Base-by-base conservation (phyloP, 2,329 filamentous ascomycete genomes). In the Xylaria sp. region DNA sequence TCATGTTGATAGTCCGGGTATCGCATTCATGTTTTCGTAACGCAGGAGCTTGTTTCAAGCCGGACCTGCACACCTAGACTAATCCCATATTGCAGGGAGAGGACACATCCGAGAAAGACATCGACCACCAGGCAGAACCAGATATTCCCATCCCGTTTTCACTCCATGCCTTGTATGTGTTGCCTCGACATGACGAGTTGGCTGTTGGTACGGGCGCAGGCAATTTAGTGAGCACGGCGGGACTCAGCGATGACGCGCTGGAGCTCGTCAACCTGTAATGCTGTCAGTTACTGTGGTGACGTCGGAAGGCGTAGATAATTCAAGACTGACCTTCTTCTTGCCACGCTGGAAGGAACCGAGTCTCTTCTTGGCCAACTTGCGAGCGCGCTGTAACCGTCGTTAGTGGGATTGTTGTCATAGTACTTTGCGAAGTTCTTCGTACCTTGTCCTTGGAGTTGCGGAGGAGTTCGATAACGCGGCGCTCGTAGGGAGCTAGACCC, bases 341-440 rank as follows among this genome's bases (percentile, higher is more conserved):
- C 93, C 93, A 80, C 94, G 93, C 76, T 91, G 90, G 81, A 97
- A 97, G 73, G 94, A 97, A 78, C 94, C 94, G 84, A 99, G 92
- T 89, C 93, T 88, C 90, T 96, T 97, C 92, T 97, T 97, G 75
- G 93, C 93, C 76, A 97, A 90, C 89, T 97, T 97, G 73, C 93
- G 87, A 75, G 93, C 93, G 81, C 93, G 91, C 62, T 63, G 11
- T 3, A 55, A n/a, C 19, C 44, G 1, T 30, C 4, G 13, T 52
- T 57, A 63, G 61, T 30, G 4, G 5, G 35, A 1, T 4, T 2
- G 19, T 2, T 19, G 19, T n/a, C 2, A 11, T 51, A 11, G 4
- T 10, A 16, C n/a, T 7, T 10, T 4, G 23, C 2, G 1, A 13
- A 2, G 2, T 44, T 5, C 39, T 18, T 16, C 62, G 56, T 34